A percentile compares a stretch with the other conserved stretches of the same genome.
Evolutionary conservation across 257 asterid species (phyloP).

Genomic region (Fraxinus anomala): DNA sequence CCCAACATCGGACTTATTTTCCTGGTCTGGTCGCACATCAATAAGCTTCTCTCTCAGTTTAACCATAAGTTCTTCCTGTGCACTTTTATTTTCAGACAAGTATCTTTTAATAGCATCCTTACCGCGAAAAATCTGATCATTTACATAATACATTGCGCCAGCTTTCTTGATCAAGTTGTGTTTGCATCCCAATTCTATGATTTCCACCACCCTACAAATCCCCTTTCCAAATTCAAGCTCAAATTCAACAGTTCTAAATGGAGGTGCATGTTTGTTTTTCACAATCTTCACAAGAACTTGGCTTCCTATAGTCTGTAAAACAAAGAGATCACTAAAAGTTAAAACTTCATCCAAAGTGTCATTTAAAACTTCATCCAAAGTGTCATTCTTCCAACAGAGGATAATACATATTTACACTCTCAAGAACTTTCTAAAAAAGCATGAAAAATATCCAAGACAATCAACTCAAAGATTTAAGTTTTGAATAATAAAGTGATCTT

Average conservation of each 20-base stretch:
- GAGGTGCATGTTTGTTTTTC: conserved; percentile 95
- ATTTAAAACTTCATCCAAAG: background rate
- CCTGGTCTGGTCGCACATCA: conserved; percentile 34
- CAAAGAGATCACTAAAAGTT: conserved; percentile 5
- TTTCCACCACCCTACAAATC: conserved; percentile 67
- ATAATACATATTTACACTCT: background rate
- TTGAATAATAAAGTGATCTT: background rate
- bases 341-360: background rate
- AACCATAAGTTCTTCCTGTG: conserved; percentile 55
- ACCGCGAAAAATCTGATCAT: conserved; percentile 46
- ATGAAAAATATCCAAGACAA: background rate
- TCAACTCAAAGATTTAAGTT: background rate
- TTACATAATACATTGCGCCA: conserved; percentile 39
- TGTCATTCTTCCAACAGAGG: background rate
- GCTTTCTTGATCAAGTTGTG: conserved; percentile 58
- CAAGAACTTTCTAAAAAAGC: background rate
- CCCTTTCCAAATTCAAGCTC: conserved; percentile 94
- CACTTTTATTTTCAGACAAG: conserved; percentile 47
- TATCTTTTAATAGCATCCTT: conserved; percentile 63
- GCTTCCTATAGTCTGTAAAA: conserved; percentile 73
- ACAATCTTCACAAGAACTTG: conserved; percentile 82
- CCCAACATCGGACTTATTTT: conserved; percentile 36
- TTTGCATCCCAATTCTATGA: conserved; percentile 75
- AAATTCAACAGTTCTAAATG: conserved; percentile 71
- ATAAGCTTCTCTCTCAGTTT: conserved; percentile 70